These are phyloP conservation scores for Phytophthora fragariaefolia DNA, from an alignment of 352 stramenopile species.

Conservation along the genomic window DNA sequence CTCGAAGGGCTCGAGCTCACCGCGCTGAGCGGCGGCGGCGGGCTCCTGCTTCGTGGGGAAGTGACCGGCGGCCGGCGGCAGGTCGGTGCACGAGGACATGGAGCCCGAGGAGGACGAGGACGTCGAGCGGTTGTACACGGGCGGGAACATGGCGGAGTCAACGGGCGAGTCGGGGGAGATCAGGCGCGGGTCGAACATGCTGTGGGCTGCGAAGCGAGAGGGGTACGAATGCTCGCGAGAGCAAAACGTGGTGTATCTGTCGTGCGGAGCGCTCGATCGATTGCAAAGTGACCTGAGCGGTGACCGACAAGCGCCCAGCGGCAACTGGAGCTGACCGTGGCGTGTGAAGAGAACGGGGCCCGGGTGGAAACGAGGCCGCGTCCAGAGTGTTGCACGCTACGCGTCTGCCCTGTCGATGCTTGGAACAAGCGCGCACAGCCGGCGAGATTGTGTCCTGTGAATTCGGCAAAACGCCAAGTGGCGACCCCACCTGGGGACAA, in stretches of 20 bases:
- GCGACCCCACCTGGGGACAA: constrained; percentile 16
- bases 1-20: constrained; percentile 74
- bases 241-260: constrained; percentile 56
- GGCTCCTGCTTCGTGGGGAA: constrained; percentile 18
- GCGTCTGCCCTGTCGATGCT: constrained; percentile 16
- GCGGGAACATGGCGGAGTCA: constrained; percentile 77
- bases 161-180: constrained; percentile 65
- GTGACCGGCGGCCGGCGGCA: background rate
- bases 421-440: constrained; percentile 19
- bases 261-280: constrained; percentile 47
- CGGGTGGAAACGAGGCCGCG: constrained; percentile 27
- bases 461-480: constrained; percentile 24
- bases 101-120: constrained; percentile 39
- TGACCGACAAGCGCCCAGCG: background rate
- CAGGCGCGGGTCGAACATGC: constrained; percentile 40
- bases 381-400: constrained; percentile 30
- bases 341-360: constrained; percentile 31
- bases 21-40: background rate
- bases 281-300: constrained; percentile 42
- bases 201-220: constrained; percentile 13
- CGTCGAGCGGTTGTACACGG: constrained; percentile 55
- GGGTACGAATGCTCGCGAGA: constrained; percentile 45
- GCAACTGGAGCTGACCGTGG: constrained; percentile 3
- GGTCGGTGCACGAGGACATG: constrained; percentile 29
- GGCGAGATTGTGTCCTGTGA: background rate